Evolutionary conservation across 495 filamentous ascomycete genomes (phyloP).

Genomic region (Penicillium diatomitis): DNA sequence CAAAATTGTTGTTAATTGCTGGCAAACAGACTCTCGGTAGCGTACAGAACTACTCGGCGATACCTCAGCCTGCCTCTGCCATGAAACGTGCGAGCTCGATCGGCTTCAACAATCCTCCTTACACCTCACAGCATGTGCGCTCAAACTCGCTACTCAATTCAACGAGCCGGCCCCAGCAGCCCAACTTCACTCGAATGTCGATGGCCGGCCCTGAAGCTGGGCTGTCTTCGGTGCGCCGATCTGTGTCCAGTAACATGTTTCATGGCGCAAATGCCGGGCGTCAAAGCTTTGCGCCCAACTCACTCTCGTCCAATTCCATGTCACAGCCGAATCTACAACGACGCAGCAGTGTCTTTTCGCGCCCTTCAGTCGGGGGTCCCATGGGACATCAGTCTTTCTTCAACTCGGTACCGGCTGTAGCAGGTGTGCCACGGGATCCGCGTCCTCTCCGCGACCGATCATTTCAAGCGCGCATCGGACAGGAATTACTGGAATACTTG

Average conservation of each 20-base stretch:
- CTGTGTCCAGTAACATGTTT: slow-evolving; percentile 63
- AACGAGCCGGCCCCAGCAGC: slow-evolving; percentile 75
- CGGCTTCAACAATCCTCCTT: slow-evolving; percentile 53
- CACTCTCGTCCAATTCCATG: slow-evolving; percentile 38
- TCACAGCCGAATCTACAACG: slow-evolving; percentile 46
- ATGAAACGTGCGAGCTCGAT: slow-evolving; percentile 90
- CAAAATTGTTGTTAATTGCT: slow-evolving; percentile 5
- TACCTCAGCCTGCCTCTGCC: slow-evolving; percentile 87
- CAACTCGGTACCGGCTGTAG: slow-evolving; percentile 66
- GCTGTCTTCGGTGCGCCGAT: slow-evolving; percentile 77
- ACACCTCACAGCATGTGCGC: slow-evolving; percentile 62
- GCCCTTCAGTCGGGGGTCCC: slow-evolving; percentile 52
- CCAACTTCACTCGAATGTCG: slow-evolving; percentile 74
- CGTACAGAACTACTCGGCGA: slow-evolving; percentile 67
- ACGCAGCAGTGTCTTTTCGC: slow-evolving; percentile 78
- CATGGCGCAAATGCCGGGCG: slow-evolving; percentile 50
- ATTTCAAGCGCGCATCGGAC: slow-evolving; percentile 73
- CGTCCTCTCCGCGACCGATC: slow-evolving; percentile 71
- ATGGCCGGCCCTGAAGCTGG: slow-evolving; percentile 65
- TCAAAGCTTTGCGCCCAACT: slow-evolving; percentile 63
- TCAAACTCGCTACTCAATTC: slow-evolving; percentile 82
- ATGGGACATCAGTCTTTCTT: slow-evolving; percentile 83
- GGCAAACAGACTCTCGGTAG: slow-evolving; percentile 61
- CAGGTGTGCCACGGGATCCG: slow-evolving; percentile 79
- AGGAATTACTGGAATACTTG: slow-evolving; percentile 87